A percentile compares a stretch with the other conserved stretches of the same genome.
Evolutionary conservation across 192 early-diverging fungal species (phyloP).

Genomic region (Neocallimastix lanati): DNA sequence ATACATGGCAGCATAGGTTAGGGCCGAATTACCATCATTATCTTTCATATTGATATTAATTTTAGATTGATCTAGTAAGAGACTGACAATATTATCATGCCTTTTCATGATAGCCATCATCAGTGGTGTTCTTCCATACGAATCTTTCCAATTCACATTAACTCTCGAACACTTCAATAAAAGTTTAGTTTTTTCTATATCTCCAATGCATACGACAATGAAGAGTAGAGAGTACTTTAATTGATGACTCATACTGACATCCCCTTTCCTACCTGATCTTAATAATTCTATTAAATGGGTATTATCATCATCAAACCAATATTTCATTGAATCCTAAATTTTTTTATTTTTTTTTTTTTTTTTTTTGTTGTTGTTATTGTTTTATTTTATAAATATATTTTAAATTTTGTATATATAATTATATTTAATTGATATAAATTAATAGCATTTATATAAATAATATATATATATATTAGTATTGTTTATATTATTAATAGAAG

Average conservation of each 20-base stretch:
- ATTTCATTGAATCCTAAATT: neutral
- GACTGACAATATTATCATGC: neutral
- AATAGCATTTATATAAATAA: no score
- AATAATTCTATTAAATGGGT: neutral
- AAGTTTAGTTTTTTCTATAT: neutral
- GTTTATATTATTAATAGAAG: no score
- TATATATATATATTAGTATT: no score
- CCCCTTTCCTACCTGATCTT: neutral
- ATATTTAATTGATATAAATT: no score
- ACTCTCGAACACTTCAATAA: neutral
- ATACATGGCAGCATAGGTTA: neutral
- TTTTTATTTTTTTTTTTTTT: no score
- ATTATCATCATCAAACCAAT: neutral
- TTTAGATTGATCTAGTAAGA: neutral
- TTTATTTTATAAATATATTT: neutral
- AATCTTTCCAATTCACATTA: neutral
- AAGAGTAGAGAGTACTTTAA: neutral
- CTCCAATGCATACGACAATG: neutral
- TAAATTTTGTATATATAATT: neutral
- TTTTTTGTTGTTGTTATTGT: no score
- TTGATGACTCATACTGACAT: neutral
- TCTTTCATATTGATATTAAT: neutral
- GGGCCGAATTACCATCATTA: neutral
- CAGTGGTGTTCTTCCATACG: neutral
- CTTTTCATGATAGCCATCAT: neutral